These are phyloP conservation scores for Geotrichum phurueaensis DNA, from an alignment of 1,139 yeast species.

Conservation along the genomic window DNA sequence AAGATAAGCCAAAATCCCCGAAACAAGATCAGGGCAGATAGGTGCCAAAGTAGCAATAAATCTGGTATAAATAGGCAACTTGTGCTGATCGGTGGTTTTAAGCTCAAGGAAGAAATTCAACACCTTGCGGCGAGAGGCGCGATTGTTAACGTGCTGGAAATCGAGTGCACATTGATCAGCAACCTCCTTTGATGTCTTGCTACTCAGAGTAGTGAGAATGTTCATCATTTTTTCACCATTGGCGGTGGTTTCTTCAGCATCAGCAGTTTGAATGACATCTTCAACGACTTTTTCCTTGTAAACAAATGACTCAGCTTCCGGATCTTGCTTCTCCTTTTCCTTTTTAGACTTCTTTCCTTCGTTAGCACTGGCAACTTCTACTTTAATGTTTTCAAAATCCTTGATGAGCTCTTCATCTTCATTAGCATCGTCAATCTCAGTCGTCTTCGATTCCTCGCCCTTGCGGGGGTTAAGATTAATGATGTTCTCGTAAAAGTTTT, in stretches of 20 bases:
- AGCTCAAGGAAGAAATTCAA: slow-evolving; percentile 46
- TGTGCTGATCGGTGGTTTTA: slow-evolving; percentile 28
- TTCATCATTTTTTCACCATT: slow-evolving; percentile 24
- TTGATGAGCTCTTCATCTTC: slow-evolving; percentile 12
- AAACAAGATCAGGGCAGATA: slow-evolving; percentile 48
- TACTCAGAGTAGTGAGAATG: slow-evolving; percentile 25
- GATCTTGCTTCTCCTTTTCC: slow-evolving; percentile 10
- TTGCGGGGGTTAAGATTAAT: slow-evolving; percentile 11
- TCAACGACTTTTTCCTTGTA: slow-evolving; percentile 25
- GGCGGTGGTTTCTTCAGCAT: slow-evolving; percentile 19
- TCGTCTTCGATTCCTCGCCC: slow-evolving; percentile 5
- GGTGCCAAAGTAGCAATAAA: slow-evolving; percentile 57
- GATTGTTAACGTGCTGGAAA: slow-evolving; percentile 62
- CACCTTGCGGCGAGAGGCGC: slow-evolving; percentile 64
- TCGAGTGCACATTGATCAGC: slow-evolving; percentile 52
- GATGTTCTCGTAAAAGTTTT: slow-evolving; percentile 17
- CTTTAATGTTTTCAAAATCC: slow-evolving; percentile 5
- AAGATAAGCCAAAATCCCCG: slow-evolving; percentile 50
- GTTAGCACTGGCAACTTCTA: neutral
- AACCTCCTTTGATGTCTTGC: slow-evolving; percentile 39
- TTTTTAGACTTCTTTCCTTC: slow-evolving; percentile 13
- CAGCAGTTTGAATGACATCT: slow-evolving; percentile 22
- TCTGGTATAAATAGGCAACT: slow-evolving; percentile 49
- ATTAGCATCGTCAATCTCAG: slow-evolving; percentile 15
- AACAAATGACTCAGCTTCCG: slow-evolving; percentile 15